phyloP scores from a whole-genome alignment of 768 basidiomycete species.

The Suillus discolor region DNA sequence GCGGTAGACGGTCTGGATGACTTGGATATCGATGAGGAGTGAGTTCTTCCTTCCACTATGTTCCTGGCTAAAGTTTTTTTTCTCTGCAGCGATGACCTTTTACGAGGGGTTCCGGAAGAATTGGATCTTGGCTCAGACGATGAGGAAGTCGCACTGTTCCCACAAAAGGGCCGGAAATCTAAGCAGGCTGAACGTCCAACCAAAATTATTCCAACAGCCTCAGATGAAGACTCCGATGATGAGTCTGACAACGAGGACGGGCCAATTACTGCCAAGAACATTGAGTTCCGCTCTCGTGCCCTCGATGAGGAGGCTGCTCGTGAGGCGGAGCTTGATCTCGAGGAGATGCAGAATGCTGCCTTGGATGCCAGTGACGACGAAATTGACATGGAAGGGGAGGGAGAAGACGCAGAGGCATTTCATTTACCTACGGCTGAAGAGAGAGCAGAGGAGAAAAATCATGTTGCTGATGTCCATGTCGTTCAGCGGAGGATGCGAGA shows the following conservation, averaged over 20 bases:
- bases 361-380: conserved; percentile 52
- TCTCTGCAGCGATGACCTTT: conserved; percentile 48
- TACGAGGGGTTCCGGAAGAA: conserved; percentile 55
- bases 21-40: conserved; percentile 46
- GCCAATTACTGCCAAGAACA: conserved; percentile 74
- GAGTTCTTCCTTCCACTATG: conserved; percentile 35
- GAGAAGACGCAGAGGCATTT: conserved; percentile 49
- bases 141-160: conserved; percentile 42
- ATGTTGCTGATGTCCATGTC: conserved; percentile 69
- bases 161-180: conserved; percentile 49
- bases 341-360: conserved; percentile 63
- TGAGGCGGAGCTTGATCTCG: conserved; percentile 69
- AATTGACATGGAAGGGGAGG: conserved; percentile 40
- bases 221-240: conserved; percentile 44
- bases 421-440: conserved; percentile 72
- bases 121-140: conserved; percentile 68
- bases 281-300: conserved; percentile 79
- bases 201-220: conserved; percentile 53
- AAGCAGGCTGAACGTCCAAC: conserved; percentile 51
- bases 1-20: conserved; percentile 51
- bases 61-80: conserved; percentile 15
- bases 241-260: conserved; percentile 51
- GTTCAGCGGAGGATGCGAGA: conserved; percentile 82
- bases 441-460: conserved; percentile 68
- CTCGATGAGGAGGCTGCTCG: conserved; percentile 67